Conservation (phyloP, 345 rosid species). For the Syzygium aqueum region DNA sequence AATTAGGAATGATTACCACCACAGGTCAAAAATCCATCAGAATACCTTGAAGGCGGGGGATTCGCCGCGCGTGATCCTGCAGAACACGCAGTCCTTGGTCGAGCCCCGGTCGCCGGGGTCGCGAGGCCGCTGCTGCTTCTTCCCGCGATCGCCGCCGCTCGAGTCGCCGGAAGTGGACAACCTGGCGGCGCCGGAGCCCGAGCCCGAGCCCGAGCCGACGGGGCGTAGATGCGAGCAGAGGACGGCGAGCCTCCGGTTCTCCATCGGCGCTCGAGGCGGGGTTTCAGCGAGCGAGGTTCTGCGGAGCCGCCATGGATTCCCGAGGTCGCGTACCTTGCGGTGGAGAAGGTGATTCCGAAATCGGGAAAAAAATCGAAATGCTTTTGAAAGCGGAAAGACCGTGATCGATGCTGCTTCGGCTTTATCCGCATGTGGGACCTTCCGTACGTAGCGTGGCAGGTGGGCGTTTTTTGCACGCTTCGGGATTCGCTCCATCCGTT, state of each 20-base stretch:
- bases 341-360: neutral
- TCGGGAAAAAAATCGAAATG: neutral
- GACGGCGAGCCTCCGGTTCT: constrained; percentile 69
- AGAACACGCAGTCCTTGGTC: constrained; percentile 64
- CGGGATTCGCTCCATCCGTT: neutral
- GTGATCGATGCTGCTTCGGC: too few species aligned
- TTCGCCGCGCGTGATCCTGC: constrained; percentile 68
- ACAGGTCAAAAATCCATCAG: too few species aligned
- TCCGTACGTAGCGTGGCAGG: neutral
- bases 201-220: neutral
- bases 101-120: neutral
- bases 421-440: constrained; percentile 1
- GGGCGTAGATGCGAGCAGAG: constrained; percentile 58
- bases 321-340: neutral
- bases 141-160: neutral
- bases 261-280: neutral
- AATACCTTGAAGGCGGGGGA: constrained; percentile 65
- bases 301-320: neutral
- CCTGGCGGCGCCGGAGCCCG: neutral
- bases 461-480: too few species aligned
- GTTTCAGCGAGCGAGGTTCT: neutral
- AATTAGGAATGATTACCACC: neutral
- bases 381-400: neutral
- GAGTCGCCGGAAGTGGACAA: constrained; percentile 12
- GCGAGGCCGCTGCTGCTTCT: neutral